Base-by-base conservation (phyloP, 805 yeast species). In the Clavispora asparagi region DNA sequence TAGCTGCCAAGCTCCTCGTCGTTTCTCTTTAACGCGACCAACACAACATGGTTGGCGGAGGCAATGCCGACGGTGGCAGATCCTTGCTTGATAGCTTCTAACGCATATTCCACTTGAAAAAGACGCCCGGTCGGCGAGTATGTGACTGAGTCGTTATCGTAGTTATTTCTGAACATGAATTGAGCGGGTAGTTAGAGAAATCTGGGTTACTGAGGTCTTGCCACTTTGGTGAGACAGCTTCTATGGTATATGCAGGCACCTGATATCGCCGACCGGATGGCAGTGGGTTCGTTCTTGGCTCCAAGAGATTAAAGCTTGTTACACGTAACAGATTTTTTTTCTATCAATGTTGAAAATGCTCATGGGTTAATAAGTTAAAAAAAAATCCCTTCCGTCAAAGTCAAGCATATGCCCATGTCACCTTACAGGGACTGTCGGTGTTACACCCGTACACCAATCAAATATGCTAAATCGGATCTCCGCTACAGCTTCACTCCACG, bases 111-210 rank as follows among this genome's bases (percentile, higher is more conserved):
- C 19, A 70, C 87, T 68, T 88, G 96, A 70, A 89, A 90, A 49
- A 89, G 79, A 57, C 96, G 79, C 5, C 96, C 96, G 5, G 96
- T 89, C 46, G 96, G 96, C 30, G 98, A 92, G 71, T 88, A 94
- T 12, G 99, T 94, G 48, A 94, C 96, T 40, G 98, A 85, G 68
- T 94, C 99, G 77, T 95, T 95, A 68, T 94, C 99, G 78, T 94
- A 94, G 61, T 95, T 94, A 72, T 94, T 94, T 78, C 99, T 89
- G 66, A 94, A 94, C 99, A 62, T 61, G 51, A 32, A 42, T 45
- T 46, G 33, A 42, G 33, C 10, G 31, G 7, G n/a, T 39, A 11
- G 35, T 32, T n/a, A 32, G 13, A 7, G 25, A 12, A 14, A 17
- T 7, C 17, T 17, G n/a, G 23, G 37, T 16, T 16, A 16, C 25